Base-by-base conservation (phyloP, 169 alveolate species). In the Perkinsus olseni region DNA sequence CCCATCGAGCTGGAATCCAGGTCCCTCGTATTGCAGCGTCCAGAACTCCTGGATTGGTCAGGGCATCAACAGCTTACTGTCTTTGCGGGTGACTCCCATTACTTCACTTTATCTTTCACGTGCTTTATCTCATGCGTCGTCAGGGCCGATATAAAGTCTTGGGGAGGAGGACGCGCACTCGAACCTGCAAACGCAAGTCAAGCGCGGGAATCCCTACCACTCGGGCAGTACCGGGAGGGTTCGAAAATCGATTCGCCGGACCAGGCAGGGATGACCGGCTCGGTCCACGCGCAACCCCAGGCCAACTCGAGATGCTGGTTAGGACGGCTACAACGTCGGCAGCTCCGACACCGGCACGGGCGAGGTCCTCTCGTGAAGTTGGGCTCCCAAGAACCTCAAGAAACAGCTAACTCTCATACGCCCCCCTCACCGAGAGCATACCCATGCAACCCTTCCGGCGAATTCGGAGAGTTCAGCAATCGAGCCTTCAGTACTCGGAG, bases 331-430 rank as follows among this genome's bases (percentile, higher is more conserved):
- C 82, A 6, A 62, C 82, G 17, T 62, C 82, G 17, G 82, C 82
- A 62, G 82, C 82, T 62, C 82, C 82, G 34, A 62, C 82, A 24
- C 82, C 82, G 82, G 82, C 82, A 62, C 82, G 82, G 31, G 82
- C 82, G 82, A 62, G 82, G 17, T 62, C 82, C 82, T 62, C 82
- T 4, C 82, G 82, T 28, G 82, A 62, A 13, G 82, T 62, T 13
- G 82, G 82, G 31, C 82, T 62, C 8, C 82, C 82, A 0, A 62
- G 31, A 62, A 62, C 82, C 82, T 62, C 1, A 24, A 62, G 1
- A 13, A 13, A 24, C 82, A 21, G n/a, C 82, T 28, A 1, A 4
- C 34, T 62, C 37, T 6, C 82, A 62, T 4, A 21, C 8, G 28
- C 0, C 4, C 1, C 17, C 37, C 82, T 62, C 34, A 45, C 17